Base-by-base conservation (phyloP, 2,329 filamentous ascomycete genomes). In the Cadophora gregata region DNA sequence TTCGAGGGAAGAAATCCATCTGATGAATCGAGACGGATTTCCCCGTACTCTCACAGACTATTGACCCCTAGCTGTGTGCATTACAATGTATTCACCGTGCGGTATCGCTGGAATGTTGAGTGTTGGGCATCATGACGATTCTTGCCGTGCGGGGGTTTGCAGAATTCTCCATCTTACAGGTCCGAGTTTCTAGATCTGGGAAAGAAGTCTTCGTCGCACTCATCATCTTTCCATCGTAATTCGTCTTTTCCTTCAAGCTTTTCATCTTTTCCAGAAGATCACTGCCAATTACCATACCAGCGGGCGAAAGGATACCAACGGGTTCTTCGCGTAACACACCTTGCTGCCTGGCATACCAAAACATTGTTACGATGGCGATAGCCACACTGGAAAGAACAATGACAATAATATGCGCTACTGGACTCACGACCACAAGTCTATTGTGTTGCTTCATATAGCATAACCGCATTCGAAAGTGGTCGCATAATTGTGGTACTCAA, bases 381-480 rank as follows among this genome's bases (percentile, higher is more conserved):
- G 16, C 14, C 10, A 62, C 45, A 1, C 14, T 45, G 5, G 4
- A 27, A 12, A 62, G 21, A 19, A 62, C 24, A 3, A 29, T 10
- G 8, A 21, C 19, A 16, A 51, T 50, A 6, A 62, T 36, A 33
- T 60, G 48, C 3, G 45, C 59, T 7, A 62, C 45, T 10, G 59
- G 59, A 33, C 38, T 48, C 42, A 62, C 42, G 1, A 62, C 42
- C 16, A 62, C 27, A 25, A 62, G n/a, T 31, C 59, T 45, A 29
- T 16, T 21, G 6, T 31, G 38, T 9, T 50, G 38, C 7, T 12
- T 36, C 2, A 45, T 31, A 7, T 48, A 12, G 29, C 33, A 24
- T 36, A 2, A 24, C 45, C 3, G 59, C 19, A 27, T 45, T 10
- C 8, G n/a, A n/a, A 7, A 19, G 3, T 9, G 59, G 45, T 27